A percentile compares a stretch with the other conserved stretches of the same genome.
phyloP scores from a whole-genome alignment of 768 basidiomycete species.

The Stropharia rugosoannulata region DNA sequence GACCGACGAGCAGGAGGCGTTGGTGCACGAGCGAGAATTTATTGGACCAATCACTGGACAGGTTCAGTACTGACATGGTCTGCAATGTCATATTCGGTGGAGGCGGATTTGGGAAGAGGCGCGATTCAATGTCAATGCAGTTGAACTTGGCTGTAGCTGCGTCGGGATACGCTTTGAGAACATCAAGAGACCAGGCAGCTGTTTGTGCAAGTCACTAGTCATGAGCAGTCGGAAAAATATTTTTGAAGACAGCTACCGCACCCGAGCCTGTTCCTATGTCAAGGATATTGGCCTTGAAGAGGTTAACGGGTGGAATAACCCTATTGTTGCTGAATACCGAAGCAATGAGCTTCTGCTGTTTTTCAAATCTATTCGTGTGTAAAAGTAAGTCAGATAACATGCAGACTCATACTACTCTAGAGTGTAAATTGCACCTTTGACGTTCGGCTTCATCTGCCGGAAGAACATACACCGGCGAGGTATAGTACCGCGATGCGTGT shows the following conservation, averaged over 20 bases:
- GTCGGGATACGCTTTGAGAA: neutral
- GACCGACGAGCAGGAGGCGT: neutral
- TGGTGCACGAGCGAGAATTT: neutral
- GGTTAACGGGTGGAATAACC: slow-evolving; percentile 11
- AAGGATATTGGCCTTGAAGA: slow-evolving; percentile 13
- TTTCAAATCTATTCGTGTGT: neutral
- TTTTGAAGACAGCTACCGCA: neutral
- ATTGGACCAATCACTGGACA: neutral
- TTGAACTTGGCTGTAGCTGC: neutral
- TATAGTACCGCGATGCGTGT: neutral
- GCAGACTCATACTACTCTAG: too few relatives aligned
- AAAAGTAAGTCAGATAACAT: neutral
- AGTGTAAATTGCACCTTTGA: slow-evolving; percentile 7
- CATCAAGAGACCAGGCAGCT: neutral
- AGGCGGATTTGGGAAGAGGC: neutral
- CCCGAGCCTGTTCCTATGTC: slow-evolving; percentile 20
- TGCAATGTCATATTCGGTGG: neutral
- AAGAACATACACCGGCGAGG: slow-evolving; percentile 11
- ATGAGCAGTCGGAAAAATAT: too few relatives aligned
- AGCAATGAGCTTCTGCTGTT: neutral
- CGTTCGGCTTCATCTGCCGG: slow-evolving; percentile 14
- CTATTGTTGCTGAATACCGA: slow-evolving; percentile 10
- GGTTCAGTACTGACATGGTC: neutral
- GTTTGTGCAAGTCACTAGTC: neutral
- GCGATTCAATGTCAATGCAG: neutral